These are phyloP conservation scores for Viola odorata DNA, from an alignment of 345 rosid genomes.

Conservation along the genomic window DNA sequence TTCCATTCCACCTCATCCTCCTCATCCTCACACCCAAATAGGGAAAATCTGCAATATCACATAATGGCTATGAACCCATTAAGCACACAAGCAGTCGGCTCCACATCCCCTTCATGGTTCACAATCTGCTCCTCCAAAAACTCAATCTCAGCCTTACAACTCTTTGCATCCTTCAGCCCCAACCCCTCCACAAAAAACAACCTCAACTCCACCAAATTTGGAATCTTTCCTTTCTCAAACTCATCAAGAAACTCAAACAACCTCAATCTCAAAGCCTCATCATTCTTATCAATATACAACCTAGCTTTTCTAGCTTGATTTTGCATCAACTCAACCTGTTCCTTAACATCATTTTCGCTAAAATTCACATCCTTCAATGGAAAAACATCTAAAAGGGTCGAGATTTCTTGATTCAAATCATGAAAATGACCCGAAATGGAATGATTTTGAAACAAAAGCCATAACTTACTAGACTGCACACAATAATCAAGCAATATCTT, in stretches of 20 bases:
- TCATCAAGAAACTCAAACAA: slow-evolving; percentile 58
- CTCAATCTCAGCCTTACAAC: slow-evolving; percentile 67
- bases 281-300: slow-evolving; percentile 56
- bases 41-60: slow-evolving; percentile 68
- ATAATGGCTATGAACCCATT: slow-evolving; percentile 78
- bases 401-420: slow-evolving; percentile 80
- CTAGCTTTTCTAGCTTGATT: slow-evolving; percentile 52
- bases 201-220: slow-evolving; percentile 32
- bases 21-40: slow-evolving; percentile 57
- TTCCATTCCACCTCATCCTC: slow-evolving; percentile 47
- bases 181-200: slow-evolving; percentile 55
- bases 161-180: slow-evolving; percentile 51
- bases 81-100: slow-evolving; percentile 75
- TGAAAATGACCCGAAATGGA: slow-evolving; percentile 89
- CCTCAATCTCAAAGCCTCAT: slow-evolving; percentile 51
- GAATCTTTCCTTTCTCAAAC: slow-evolving; percentile 60
- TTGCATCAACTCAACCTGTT: slow-evolving; percentile 67
- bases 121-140: slow-evolving; percentile 92
- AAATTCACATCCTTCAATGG: slow-evolving; percentile 49
- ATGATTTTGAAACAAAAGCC: slow-evolving; percentile 82
- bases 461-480: slow-evolving; percentile 71
- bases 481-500: slow-evolving; percentile 82
- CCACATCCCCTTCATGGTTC: slow-evolving; percentile 74
- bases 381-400: slow-evolving; percentile 86
- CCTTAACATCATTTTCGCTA: slow-evolving; percentile 62